These are phyloP conservation scores for Suillus alpinus DNA, from an alignment of 768 basidiomycete genomes.

Conservation along the genomic window DNA sequence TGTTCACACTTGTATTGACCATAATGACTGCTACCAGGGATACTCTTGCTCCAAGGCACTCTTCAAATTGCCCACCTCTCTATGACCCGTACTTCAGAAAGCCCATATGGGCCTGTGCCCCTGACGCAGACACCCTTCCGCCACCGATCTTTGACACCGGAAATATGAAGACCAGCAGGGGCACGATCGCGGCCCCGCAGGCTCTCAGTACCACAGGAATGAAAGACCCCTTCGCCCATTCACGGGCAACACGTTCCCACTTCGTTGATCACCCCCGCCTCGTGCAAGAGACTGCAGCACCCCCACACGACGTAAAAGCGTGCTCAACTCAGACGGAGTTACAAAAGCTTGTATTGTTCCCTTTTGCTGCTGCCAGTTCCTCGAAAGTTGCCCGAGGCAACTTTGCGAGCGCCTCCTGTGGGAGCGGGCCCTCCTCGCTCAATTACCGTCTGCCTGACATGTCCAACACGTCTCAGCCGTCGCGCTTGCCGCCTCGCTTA, in stretches of 20 bases:
- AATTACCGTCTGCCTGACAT: neutral
- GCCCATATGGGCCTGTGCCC: conserved; percentile 10
- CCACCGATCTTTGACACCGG: conserved; percentile 10
- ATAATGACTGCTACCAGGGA: conserved; percentile 7
- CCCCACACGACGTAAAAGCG: conserved; percentile 26
- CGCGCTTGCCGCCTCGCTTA: neutral
- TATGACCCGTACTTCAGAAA: conserved; percentile 10
- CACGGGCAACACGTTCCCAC: conserved; percentile 7
- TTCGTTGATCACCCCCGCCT: conserved; percentile 12
- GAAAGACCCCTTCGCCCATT: conserved; percentile 6
- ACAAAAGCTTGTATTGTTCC: neutral
- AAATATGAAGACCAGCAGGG: conserved; percentile 3
- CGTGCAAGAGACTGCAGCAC: conserved; percentile 12
- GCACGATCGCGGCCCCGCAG: neutral
- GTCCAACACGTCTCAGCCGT: neutral
- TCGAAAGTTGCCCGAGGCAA: conserved; percentile 3
- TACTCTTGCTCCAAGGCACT: neutral
- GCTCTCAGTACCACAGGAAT: neutral
- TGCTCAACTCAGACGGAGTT: conserved; percentile 12
- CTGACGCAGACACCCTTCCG: conserved; percentile 9
- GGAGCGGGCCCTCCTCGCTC: conserved; percentile 4
- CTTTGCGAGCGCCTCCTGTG: neutral
- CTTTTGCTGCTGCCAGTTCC: neutral
- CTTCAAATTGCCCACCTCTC: neutral
- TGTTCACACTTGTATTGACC: neutral